Conservation (phyloP, 139 green algal genomes). For the Picochlorum sp. region DNA sequence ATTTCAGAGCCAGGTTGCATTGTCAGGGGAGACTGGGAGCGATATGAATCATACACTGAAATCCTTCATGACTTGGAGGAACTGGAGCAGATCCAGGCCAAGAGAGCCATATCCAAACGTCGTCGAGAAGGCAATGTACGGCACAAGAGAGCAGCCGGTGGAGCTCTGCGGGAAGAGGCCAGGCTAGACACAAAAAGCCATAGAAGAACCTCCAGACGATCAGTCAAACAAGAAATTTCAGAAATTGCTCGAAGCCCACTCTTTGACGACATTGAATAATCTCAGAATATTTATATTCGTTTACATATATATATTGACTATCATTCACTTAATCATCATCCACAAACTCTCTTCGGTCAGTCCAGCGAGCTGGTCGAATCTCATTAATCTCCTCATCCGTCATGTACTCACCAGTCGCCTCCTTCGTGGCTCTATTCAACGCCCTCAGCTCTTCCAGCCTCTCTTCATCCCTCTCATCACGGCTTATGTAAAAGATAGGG, state of each 20-base stretch:
- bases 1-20: slow-evolving; percentile 76
- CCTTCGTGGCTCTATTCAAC: slow-evolving; percentile 67
- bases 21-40: slow-evolving; percentile 54
- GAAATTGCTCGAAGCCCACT: slow-evolving; percentile 8
- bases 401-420: slow-evolving; percentile 75
- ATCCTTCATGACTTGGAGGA: slow-evolving; percentile 52
- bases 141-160: slow-evolving; percentile 51
- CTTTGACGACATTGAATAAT: too few relatives aligned
- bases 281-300: too few relatives aligned
- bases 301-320: too few relatives aligned
- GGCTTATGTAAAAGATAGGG: slow-evolving; percentile 69
- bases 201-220: slow-evolving; percentile 36
- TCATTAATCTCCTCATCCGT: slow-evolving; percentile 60
- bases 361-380: slow-evolving; percentile 74
- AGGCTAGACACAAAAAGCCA: slow-evolving; percentile 67
- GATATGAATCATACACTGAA: slow-evolving; percentile 68
- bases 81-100: slow-evolving; percentile 33
- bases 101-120: slow-evolving; percentile 32
- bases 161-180: slow-evolving; percentile 52
- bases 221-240: slow-evolving; percentile 25
- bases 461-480: slow-evolving; percentile 64
- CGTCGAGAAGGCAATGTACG: slow-evolving; percentile 49
- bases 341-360: slow-evolving; percentile 50
- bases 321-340: slow-evolving; percentile 15
- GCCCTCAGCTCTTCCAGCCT: slow-evolving; percentile 69